These are phyloP conservation scores for Trichoderma breve DNA, from an alignment of 2,329 filamentous ascomycete species.

Conservation along the genomic window DNA sequence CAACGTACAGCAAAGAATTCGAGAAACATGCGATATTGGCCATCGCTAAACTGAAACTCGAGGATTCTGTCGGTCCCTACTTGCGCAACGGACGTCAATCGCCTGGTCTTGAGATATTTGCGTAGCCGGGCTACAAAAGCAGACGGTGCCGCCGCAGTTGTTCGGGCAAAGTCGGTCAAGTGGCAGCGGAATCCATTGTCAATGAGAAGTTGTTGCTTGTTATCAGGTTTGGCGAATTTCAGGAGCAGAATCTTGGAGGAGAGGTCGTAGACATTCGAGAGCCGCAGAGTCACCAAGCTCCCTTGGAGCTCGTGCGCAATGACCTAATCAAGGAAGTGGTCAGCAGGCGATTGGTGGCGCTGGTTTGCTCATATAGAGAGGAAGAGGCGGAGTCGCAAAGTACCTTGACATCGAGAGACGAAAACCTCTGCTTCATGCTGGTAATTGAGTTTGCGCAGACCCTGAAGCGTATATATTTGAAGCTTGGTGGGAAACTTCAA, in stretches of 20 bases:
- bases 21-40: slow-evolving; percentile 79
- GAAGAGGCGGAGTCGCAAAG: background rate
- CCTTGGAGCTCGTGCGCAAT: slow-evolving; percentile 89
- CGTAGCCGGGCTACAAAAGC: slow-evolving; percentile 80
- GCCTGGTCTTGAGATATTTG: slow-evolving; percentile 82
- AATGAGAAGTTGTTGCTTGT: slow-evolving; percentile 85
- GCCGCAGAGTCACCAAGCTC: slow-evolving; percentile 71
- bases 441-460: slow-evolving; percentile 1
- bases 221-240: slow-evolving; percentile 88
- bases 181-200: slow-evolving; percentile 97
- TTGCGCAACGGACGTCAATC: slow-evolving; percentile 77
- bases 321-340: slow-evolving; percentile 55
- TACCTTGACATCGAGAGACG: slow-evolving; percentile 74
- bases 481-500: background rate
- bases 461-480: background rate
- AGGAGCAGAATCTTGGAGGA: slow-evolving; percentile 93
- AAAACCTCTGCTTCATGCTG: slow-evolving; percentile 76
- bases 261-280: slow-evolving; percentile 94
- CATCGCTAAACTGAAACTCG: slow-evolving; percentile 90
- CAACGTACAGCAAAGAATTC: slow-evolving; percentile 78
- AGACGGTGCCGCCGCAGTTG: slow-evolving; percentile 80
- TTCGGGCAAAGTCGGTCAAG: slow-evolving; percentile 83
- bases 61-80: slow-evolving; percentile 92
- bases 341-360: background rate
- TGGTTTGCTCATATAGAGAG: background rate